Percentiles rank a stretch among this genome's conserved stretches.
Conservation (phyloP, 2,329 filamentous ascomycete genomes). For the Exophiala calicioides region DNA sequence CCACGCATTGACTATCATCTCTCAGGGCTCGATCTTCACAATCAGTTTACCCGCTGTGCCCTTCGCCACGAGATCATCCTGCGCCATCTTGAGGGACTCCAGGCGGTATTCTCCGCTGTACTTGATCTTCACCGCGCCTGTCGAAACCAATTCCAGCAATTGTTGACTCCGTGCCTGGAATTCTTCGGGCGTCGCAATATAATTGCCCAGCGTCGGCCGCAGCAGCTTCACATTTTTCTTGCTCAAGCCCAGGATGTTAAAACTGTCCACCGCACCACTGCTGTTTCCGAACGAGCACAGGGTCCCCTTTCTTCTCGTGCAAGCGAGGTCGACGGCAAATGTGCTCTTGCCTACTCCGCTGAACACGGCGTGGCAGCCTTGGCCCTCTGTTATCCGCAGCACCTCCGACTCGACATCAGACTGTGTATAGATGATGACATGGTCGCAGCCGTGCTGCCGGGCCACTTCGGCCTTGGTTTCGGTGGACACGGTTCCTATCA, state of each 20-base stretch:
- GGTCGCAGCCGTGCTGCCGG: slow-evolving; percentile 1
- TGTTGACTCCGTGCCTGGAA: background rate
- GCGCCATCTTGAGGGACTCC: too few species aligned
- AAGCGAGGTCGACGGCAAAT: slow-evolving; percentile 1
- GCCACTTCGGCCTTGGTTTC: background rate
- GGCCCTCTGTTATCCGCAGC: slow-evolving; percentile 1
- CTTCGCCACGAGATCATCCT: too few species aligned
- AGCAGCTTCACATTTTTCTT: slow-evolving; percentile 1
- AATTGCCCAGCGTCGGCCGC: slow-evolving; percentile 1
- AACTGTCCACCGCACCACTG: background rate
- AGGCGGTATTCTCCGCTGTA: too few species aligned
- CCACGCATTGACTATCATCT: too few species aligned
- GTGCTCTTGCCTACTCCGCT: slow-evolving; percentile 2
- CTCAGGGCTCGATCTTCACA: too few species aligned
- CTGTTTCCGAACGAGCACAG: background rate
- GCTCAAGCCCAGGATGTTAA: background rate
- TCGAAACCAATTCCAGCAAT: background rate
- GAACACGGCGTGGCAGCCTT: slow-evolving; percentile 5
- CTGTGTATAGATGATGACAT: slow-evolving; percentile 5
- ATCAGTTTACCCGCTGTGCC: too few species aligned
- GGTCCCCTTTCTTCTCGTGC: background rate
- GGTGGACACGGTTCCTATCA: slow-evolving; percentile 9
- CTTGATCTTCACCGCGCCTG: too few species aligned
- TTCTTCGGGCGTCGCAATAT: background rate
- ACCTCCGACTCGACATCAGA: slow-evolving; percentile 1